Base-by-base conservation (phyloP, 306 rosid genomes). In the Sesbania bispinosa region DNA sequence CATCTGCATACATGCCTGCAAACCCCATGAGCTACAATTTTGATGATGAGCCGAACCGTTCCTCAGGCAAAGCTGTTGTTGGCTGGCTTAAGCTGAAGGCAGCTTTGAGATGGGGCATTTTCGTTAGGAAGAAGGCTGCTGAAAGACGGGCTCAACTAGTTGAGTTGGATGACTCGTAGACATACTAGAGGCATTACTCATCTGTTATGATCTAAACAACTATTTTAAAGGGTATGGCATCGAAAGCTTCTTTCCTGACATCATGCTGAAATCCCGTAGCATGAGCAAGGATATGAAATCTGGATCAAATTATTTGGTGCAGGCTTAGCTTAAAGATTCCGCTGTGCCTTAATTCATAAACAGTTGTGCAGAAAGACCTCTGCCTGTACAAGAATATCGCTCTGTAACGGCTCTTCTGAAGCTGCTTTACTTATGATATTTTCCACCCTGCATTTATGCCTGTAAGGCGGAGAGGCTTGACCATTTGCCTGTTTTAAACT, bases 51-150 rank as follows among this genome's bases (percentile, higher is more conserved):
- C 83, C 76, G 10, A 75, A 69, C 67, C 88, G 97, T 29, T 84
- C 95, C 33, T 80, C 96, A 4, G 96, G 96, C 9, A 89, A 89
- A 85, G 97, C 97, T 79, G 96, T 92, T 55, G 97, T 89, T 20
- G 97, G 97, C 14, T 92, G 97, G 97, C 87, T 92, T 35, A 92
- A 92, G 82, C 87, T 92, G 36, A 92, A 92, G 90, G 97, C 97
- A 39, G 97, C 97, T 62, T 81, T 92, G 73, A 79, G 96, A 71
- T 92, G 97, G 97, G 97, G 97, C 51, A 82, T 92, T 58, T 92
- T 92, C 73, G 53, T 87, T 72, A 58, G 96, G 67, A 92, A 87
- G 83, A 81, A 80, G 70, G 97, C 97, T 79, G 94, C 96, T 32
- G 97, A 92, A 79, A 86, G 88, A 78, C 86, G 97, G 80, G 97